A percentile compares a stretch with the other conserved stretches of the same genome.
Conservation (phyloP, 352 stramenopile genomes). For the Peronospora belbahrii region DNA sequence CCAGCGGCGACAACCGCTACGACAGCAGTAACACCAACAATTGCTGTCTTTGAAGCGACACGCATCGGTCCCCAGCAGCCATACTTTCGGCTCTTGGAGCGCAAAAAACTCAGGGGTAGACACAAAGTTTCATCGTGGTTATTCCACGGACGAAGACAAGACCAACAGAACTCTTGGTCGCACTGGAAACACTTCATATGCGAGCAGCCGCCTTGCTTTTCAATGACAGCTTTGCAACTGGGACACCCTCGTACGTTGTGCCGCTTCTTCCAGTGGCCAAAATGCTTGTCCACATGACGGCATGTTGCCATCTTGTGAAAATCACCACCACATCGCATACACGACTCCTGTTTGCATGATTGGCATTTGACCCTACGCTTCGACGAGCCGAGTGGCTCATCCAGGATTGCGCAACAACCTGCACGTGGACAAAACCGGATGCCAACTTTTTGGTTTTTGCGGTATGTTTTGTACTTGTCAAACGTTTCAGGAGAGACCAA, state of each 20-base stretch:
- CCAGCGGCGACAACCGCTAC: slow-evolving; percentile 47
- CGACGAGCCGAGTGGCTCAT: slow-evolving; percentile 47
- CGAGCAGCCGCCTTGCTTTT: slow-evolving; percentile 78
- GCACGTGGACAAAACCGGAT: slow-evolving; percentile 67
- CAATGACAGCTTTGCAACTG: slow-evolving; percentile 60
- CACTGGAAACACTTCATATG: slow-evolving; percentile 86
- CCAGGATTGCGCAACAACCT: slow-evolving; percentile 48
- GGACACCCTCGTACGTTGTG: slow-evolving; percentile 68
- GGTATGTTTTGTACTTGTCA: slow-evolving; percentile 57
- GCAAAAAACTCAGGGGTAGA: slow-evolving; percentile 53
- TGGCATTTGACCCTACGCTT: slow-evolving; percentile 38
- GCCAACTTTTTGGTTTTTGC: slow-evolving; percentile 53
- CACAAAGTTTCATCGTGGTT: slow-evolving; percentile 73
- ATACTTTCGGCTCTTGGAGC: slow-evolving; percentile 57
- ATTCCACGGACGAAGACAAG: slow-evolving; percentile 57
- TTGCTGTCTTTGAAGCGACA: slow-evolving; percentile 58
- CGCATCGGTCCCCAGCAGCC: slow-evolving; percentile 60
- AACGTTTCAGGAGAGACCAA: slow-evolving; percentile 42
- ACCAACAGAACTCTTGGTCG: slow-evolving; percentile 81
- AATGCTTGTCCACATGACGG: slow-evolving; percentile 55
- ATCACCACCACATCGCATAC: slow-evolving; percentile 54
- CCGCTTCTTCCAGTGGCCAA: slow-evolving; percentile 56
- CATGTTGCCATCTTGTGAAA: slow-evolving; percentile 53
- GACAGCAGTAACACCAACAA: slow-evolving; percentile 43
- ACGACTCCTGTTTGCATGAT: slow-evolving; percentile 45